Conservation (phyloP, 768 basidiomycete genomes). For the Tephrocybe sp. region DNA sequence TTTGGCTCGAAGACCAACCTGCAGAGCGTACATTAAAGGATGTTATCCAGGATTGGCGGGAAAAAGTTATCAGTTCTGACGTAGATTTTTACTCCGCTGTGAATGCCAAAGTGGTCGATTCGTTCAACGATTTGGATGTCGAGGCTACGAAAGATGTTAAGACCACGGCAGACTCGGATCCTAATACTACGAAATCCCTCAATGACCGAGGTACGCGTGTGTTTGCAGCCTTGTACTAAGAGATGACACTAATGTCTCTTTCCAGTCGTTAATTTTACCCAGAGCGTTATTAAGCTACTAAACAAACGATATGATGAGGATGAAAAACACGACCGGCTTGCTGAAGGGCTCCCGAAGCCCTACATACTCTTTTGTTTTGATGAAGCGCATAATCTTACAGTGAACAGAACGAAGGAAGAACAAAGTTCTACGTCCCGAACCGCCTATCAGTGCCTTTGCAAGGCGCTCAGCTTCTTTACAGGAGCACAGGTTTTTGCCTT, state of each 20-base stretch:
- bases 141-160: too few relatives aligned
- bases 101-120: too few relatives aligned
- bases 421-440: background rate
- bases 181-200: too few relatives aligned
- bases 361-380: conserved; percentile 3
- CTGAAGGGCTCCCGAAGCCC: background rate
- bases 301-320: too few relatives aligned
- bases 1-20: background rate
- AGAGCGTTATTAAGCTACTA: too few relatives aligned
- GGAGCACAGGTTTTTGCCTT: background rate
- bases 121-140: too few relatives aligned
- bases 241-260: too few relatives aligned
- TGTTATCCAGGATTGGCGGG: background rate
- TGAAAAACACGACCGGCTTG: background rate
- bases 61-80: background rate
- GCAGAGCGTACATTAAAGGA: background rate
- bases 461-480: background rate
- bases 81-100: background rate
- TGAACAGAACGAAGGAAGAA: background rate
- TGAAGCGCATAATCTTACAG: background rate
- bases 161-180: too few relatives aligned
- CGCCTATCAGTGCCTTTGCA: conserved; percentile 8
- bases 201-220: too few relatives aligned
- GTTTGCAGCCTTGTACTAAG: too few relatives aligned
- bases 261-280: too few relatives aligned